Conservation (phyloP, 768 basidiomycete species). For the Mycena kentingensis region DNA sequence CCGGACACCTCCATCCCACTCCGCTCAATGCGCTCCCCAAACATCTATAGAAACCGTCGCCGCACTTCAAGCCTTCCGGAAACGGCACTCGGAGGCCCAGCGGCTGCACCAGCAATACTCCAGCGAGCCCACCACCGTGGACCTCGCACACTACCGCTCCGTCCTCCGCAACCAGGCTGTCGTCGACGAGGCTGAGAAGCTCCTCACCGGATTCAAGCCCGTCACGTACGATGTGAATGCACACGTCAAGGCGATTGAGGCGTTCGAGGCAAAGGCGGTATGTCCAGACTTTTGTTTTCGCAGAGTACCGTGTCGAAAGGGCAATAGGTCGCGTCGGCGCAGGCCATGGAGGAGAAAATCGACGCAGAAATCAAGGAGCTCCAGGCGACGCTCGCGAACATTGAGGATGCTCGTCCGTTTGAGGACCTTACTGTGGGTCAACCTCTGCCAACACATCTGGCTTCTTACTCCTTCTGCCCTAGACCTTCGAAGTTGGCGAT, state of each 20-base stretch:
- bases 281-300: constrained; percentile 34
- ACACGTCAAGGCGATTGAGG: constrained; percentile 93
- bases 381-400: constrained; percentile 92
- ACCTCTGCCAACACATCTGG: neutral
- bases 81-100: constrained; percentile 89
- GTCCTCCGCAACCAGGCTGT: constrained; percentile 90
- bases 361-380: constrained; percentile 89
- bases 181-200: constrained; percentile 90
- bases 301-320: constrained; percentile 12
- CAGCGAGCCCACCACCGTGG: constrained; percentile 78
- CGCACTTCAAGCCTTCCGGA: constrained; percentile 92
- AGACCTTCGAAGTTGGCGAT: constrained; percentile 88
- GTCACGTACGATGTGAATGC: constrained; percentile 88
- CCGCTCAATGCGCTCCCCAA: neutral
- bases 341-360: constrained; percentile 88
- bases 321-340: constrained; percentile 78
- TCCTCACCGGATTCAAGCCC: constrained; percentile 87
- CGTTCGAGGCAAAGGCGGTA: constrained; percentile 96
- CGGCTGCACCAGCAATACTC: constrained; percentile 64
- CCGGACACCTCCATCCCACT: constrained; percentile 1
- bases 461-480: constrained; percentile 3
- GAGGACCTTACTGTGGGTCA: constrained; percentile 90
- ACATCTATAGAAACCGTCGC: constrained; percentile 76
- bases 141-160: constrained; percentile 89
- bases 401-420: constrained; percentile 95